phyloP scores from a whole-genome alignment of 352 stramenopile species.

The Albugo candida region DNA sequence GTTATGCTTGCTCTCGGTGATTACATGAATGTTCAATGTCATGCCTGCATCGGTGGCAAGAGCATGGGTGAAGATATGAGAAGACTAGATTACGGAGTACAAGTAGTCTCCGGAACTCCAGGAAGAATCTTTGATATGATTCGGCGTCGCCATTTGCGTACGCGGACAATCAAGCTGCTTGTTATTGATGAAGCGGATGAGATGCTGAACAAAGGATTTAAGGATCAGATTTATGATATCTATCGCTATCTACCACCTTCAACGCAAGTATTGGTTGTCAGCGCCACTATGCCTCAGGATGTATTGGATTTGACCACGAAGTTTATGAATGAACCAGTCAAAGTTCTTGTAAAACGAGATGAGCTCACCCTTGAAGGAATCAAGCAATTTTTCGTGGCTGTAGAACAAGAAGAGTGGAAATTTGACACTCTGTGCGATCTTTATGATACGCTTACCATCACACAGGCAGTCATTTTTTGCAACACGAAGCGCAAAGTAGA shows the following conservation, averaged over 20 bases:
- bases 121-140: conserved; percentile 97
- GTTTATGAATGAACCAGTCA: conserved; percentile 97
- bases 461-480: conserved; percentile 98
- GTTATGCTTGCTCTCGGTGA: conserved; percentile 89
- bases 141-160: conserved; percentile 79
- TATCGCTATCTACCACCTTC: conserved; percentile 85
- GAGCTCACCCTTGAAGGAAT: conserved; percentile 95
- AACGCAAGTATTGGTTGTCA: conserved; percentile 90
- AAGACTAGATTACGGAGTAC: conserved; percentile 85
- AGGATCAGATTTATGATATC: conserved; percentile 98
- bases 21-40: conserved; percentile 96
- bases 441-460: conserved; percentile 98
- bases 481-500: conserved; percentile 96
- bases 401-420: conserved; percentile 98
- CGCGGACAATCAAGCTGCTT: conserved; percentile 84
- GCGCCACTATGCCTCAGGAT: conserved; percentile 85
- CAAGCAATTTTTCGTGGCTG: conserved; percentile 96
- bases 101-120: conserved; percentile 92
- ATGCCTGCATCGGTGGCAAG: conserved; percentile 92
- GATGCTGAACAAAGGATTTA: conserved; percentile 96
- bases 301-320: conserved; percentile 93
- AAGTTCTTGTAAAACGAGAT: conserved; percentile 93
- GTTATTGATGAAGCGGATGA: conserved; percentile 97
- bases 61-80: conserved; percentile 89
- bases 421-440: conserved; percentile 97